Evolutionary conservation across 1,284 basidiomycete species (phyloP).

Genomic region (Anthracocystis panici-leucophaei): DNA sequence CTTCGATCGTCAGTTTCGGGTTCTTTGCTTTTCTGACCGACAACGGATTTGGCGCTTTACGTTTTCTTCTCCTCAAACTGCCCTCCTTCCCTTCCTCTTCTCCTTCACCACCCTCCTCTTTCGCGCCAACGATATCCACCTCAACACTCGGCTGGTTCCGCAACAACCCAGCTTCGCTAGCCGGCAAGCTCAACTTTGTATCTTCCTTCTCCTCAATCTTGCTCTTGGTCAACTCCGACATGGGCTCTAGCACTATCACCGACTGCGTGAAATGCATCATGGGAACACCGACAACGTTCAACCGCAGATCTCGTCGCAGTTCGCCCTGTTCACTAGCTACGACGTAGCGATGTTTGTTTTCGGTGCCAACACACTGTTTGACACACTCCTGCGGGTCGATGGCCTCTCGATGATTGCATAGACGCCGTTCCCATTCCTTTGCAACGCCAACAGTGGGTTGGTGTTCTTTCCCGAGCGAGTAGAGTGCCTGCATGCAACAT

Average conservation of each 20-base stretch:
- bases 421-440: conserved; percentile 89
- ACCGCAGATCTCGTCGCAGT: conserved; percentile 48
- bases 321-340: conserved; percentile 51
- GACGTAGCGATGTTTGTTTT: conserved; percentile 67
- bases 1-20: conserved; percentile 37
- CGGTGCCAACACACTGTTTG: conserved; percentile 69
- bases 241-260: conserved; percentile 67
- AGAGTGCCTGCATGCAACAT: conserved; percentile 67
- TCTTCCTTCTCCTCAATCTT: conserved; percentile 55
- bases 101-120: conserved; percentile 48
- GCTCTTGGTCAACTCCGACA: conserved; percentile 58
- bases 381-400: conserved; percentile 88
- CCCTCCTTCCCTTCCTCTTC: neutral
- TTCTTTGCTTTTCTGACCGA: conserved; percentile 82
- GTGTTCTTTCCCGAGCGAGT: conserved; percentile 47
- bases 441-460: conserved; percentile 79
- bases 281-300: conserved; percentile 53
- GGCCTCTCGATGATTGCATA: conserved; percentile 89
- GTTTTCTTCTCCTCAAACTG: conserved; percentile 17
- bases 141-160: conserved; percentile 18
- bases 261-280: conserved; percentile 66
- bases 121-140: conserved; percentile 65
- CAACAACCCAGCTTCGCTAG: conserved; percentile 34
- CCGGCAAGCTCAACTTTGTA: conserved; percentile 46
- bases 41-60: conserved; percentile 89